Evolutionary conservation across 2,329 filamentous ascomycete genomes (phyloP).

Genomic region (Harringtonia aguacate): DNA sequence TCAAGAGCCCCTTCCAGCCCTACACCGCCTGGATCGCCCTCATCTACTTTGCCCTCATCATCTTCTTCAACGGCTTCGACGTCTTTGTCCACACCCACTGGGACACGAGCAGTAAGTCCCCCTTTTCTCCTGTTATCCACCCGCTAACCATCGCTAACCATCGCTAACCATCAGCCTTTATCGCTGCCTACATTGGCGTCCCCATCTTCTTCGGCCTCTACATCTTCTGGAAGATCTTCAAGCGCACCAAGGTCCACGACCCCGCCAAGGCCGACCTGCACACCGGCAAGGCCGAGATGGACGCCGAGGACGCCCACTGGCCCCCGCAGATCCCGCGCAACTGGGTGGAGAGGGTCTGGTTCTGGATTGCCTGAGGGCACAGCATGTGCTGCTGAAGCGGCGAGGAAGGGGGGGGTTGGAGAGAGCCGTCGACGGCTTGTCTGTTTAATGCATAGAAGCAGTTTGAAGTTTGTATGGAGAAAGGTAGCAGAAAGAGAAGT

Average conservation of each 20-base stretch:
- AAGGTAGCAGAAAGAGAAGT: too few species aligned
- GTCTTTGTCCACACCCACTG: slow-evolving; percentile 52
- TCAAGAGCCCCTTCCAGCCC: slow-evolving; percentile 55
- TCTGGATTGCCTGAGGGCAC: slow-evolving; percentile 26
- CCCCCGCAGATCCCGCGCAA: slow-evolving; percentile 36
- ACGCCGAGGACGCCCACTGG: slow-evolving; percentile 29
- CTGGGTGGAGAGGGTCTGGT: slow-evolving; percentile 41
- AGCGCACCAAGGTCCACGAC: slow-evolving; percentile 26
- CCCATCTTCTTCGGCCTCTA: slow-evolving; percentile 52
- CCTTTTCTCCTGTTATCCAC: background rate
- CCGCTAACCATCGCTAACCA: slow-evolving; percentile 22
- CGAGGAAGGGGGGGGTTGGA: too few species aligned
- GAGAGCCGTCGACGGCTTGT: too few species aligned
- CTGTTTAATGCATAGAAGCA: too few species aligned
- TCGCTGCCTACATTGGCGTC: slow-evolving; percentile 53
- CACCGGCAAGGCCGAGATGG: slow-evolving; percentile 50
- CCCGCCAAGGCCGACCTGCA: slow-evolving; percentile 41
- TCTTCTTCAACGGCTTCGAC: slow-evolving; percentile 61
- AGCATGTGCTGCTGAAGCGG: background rate
- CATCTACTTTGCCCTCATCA: slow-evolving; percentile 54
- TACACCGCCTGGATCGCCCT: slow-evolving; percentile 56
- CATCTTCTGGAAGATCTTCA: slow-evolving; percentile 45
- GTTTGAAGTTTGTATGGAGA: too few species aligned
- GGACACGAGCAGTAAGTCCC: slow-evolving; percentile 5
- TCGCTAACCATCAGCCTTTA: slow-evolving; percentile 61